Evolutionary conservation across 306 rosid genomes (phyloP).

Genomic region (Boehmeria nivea): DNA sequence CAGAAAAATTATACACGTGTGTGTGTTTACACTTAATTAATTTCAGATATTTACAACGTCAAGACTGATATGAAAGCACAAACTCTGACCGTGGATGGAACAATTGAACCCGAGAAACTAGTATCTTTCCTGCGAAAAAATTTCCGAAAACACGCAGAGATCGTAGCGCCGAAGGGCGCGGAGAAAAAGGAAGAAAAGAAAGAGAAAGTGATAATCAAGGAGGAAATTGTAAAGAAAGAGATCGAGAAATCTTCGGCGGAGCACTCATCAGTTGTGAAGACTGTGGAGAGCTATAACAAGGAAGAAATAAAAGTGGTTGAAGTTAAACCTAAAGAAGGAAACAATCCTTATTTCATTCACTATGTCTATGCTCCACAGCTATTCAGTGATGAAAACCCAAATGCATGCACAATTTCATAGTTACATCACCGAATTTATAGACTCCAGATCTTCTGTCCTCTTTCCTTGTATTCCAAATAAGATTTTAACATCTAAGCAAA

Average conservation of each 20-base stretch:
- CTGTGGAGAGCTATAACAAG: constrained; percentile 10
- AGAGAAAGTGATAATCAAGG: constrained; percentile 14
- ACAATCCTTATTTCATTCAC: constrained; percentile 69
- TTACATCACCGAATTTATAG: no score
- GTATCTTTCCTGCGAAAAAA: constrained; percentile 42
- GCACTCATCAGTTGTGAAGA: constrained; percentile 12
- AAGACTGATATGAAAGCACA: constrained; percentile 60
- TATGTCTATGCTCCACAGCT: constrained; percentile 66
- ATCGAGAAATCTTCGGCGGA: background rate
- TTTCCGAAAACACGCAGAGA: constrained; percentile 59
- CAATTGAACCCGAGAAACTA: constrained; percentile 57
- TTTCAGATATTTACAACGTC: constrained; percentile 53
- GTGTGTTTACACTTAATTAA: background rate
- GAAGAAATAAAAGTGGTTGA: constrained; percentile 36
- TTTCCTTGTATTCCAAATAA: no score
- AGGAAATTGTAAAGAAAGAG: background rate
- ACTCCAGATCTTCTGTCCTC: no score
- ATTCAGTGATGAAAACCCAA: constrained; percentile 86
- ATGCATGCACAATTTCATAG: constrained; percentile 62
- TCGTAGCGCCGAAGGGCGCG: constrained; percentile 30
- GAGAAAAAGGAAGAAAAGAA: constrained; percentile 33
- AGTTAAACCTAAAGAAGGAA: constrained; percentile 31
- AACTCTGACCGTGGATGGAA: constrained; percentile 58
- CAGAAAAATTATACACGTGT: background rate
- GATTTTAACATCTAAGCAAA: no score